Evolutionary conservation across 352 stramenopile species (phyloP).

Genomic region (Globisporangium parvum): DNA sequence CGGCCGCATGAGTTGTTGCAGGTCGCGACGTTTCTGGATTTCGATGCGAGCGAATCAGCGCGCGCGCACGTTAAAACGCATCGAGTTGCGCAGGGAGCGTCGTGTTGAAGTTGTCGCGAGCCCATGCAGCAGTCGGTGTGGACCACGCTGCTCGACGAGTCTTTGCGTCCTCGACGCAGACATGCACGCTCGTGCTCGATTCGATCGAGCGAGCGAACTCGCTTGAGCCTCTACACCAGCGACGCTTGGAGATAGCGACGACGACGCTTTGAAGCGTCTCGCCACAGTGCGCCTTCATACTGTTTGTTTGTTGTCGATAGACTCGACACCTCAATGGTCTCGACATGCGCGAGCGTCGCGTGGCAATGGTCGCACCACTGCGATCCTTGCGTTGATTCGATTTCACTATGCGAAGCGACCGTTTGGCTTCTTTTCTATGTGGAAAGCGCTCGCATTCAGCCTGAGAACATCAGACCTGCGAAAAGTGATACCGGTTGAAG

Average conservation of each 20-base stretch:
- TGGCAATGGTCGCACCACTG: neutral
- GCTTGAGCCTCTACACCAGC: neutral
- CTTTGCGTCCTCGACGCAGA: neutral
- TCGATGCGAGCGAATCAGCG: slow-evolving; percentile 1
- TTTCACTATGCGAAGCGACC: neutral
- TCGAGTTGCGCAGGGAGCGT: slow-evolving; percentile 6
- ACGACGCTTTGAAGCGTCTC: too few relatives aligned
- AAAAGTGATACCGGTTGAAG: slow-evolving; percentile 24
- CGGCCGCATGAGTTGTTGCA: too few relatives aligned
- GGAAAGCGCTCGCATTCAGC: slow-evolving; percentile 28
- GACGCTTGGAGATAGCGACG: neutral
- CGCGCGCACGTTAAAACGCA: neutral
- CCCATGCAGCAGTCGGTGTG: slow-evolving; percentile 20
- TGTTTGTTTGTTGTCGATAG: too few relatives aligned
- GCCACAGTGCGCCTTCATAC: too few relatives aligned
- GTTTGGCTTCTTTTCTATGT: neutral
- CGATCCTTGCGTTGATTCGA: neutral
- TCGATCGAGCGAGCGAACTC: neutral
- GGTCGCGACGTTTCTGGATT: neutral
- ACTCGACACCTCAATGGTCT: too few relatives aligned
- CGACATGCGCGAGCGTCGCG: too few relatives aligned
- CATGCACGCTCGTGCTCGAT: too few relatives aligned
- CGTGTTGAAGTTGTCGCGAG: slow-evolving; percentile 19
- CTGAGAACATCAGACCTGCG: slow-evolving; percentile 14
- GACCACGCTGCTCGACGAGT: neutral